These are phyloP conservation scores for Kodamaea leandrae DNA, from an alignment of 805 yeast species.

Conservation along the genomic window DNA sequence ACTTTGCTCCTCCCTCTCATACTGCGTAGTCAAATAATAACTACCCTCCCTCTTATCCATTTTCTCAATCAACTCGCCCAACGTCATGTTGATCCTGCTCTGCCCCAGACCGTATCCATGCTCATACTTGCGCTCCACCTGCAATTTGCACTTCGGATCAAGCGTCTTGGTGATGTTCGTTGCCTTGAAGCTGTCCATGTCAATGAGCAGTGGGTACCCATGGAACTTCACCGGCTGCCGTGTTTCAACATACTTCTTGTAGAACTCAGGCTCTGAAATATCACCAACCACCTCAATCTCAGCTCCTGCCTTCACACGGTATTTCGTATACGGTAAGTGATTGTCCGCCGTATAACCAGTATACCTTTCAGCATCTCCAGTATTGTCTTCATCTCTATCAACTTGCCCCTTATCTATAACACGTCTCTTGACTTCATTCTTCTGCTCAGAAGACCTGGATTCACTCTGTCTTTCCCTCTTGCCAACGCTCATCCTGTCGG, in stretches of 20 bases:
- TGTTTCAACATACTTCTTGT: conserved; percentile 33
- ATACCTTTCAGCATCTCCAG: too few species aligned
- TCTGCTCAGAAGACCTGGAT: too few species aligned
- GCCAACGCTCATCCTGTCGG: too few species aligned
- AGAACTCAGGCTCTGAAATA: conserved; percentile 25
- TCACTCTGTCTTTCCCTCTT: too few species aligned
- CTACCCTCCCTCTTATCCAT: conserved; percentile 25
- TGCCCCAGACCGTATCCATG: conserved; percentile 73
- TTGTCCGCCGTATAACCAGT: too few species aligned
- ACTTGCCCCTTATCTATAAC: too few species aligned
- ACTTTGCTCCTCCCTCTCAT: conserved; percentile 43
- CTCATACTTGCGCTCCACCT: conserved; percentile 55
- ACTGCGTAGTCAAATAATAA: conserved; percentile 69
- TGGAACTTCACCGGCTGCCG: conserved; percentile 53
- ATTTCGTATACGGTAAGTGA: too few species aligned
- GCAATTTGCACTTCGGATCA: conserved; percentile 24
- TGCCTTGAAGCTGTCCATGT: conserved; percentile 4
- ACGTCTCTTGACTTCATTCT: too few species aligned
- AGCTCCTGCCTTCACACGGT: not conserved
- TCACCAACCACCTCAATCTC: not conserved
- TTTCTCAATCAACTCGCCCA: conserved; percentile 45
- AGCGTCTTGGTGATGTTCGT: conserved; percentile 5
- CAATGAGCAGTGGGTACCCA: conserved; percentile 5
- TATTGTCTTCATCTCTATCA: too few species aligned
- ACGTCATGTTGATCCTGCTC: conserved; percentile 48